These are phyloP conservation scores for Salix koriyanagi DNA, from an alignment of 345 rosid genomes.

Conservation along the genomic window DNA sequence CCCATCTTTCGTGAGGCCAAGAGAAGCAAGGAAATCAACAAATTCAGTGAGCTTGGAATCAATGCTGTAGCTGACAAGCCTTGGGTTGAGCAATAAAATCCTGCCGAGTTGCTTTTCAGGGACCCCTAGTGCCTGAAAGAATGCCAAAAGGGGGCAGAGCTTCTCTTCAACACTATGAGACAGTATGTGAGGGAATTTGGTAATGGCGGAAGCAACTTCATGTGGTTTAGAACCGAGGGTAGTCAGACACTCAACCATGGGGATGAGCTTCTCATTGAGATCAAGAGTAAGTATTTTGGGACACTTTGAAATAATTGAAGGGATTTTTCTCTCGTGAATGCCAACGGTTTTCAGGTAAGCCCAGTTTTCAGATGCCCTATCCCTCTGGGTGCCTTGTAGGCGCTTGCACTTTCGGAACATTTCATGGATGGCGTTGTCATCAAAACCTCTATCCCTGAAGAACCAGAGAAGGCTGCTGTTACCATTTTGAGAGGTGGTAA, in stretches of 20 bases:
- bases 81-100: slow-evolving; percentile 59
- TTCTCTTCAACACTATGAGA: slow-evolving; percentile 79
- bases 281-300: slow-evolving; percentile 64
- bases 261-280: slow-evolving; percentile 59
- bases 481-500: slow-evolving; percentile 35
- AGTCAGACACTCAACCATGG: slow-evolving; percentile 63
- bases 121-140: slow-evolving; percentile 69
- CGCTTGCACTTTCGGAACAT: slow-evolving; percentile 69
- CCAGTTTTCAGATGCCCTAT: slow-evolving; percentile 73
- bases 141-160: slow-evolving; percentile 78
- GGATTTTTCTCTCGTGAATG: slow-evolving; percentile 67
- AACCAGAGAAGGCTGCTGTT: slow-evolving; percentile 51
- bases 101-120: slow-evolving; percentile 71
- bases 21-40: slow-evolving; percentile 52
- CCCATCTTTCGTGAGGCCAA: slow-evolving; percentile 57
- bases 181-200: slow-evolving; percentile 65
- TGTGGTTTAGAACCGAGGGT: slow-evolving; percentile 43
- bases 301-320: slow-evolving; percentile 56
- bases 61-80: slow-evolving; percentile 76
- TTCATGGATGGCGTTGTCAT: slow-evolving; percentile 46
- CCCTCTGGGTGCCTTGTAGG: slow-evolving; percentile 43
- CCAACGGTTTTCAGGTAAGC: slow-evolving; percentile 53
- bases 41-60: slow-evolving; percentile 53
- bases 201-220: slow-evolving; percentile 65
- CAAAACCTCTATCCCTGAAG: slow-evolving; percentile 62